Evolutionary conservation across 176 grass and related monocot species (phyloP).

Genomic region (Neostapfia colusana): DNA sequence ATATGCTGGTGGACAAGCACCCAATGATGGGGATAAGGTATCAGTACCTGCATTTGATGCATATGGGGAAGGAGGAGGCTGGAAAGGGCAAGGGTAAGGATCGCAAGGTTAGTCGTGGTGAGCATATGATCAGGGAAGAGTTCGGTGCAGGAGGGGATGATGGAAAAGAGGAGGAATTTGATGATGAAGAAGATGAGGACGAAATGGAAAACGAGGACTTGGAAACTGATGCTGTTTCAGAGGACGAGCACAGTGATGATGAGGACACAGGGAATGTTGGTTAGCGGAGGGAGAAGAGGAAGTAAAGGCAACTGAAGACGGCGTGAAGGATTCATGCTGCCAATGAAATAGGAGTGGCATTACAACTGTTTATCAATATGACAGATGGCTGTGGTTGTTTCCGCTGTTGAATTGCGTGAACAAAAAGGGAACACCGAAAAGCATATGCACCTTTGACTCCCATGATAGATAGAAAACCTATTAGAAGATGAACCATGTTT

Average conservation of each 20-base stretch:
- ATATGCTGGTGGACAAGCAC: conserved; percentile 79
- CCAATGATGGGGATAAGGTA: conserved; percentile 87
- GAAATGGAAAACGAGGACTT: conserved; percentile 33
- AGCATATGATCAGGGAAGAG: conserved; percentile 15
- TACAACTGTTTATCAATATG: background rate
- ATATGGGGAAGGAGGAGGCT: conserved; percentile 59
- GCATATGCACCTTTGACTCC: conserved; percentile 18
- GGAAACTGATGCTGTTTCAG: conserved; percentile 37
- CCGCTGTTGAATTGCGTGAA: background rate
- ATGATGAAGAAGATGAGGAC: conserved; percentile 47
- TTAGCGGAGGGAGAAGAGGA: background rate
- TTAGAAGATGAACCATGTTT: conserved; percentile 28
- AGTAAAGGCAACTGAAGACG: conserved; percentile 11
- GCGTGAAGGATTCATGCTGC: background rate
- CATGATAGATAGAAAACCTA: conserved; percentile 29
- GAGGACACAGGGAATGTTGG: conserved; percentile 34
- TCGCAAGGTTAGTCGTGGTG: conserved; percentile 20
- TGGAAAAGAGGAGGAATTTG: conserved; percentile 36
- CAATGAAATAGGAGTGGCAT: background rate
- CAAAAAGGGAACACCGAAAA: background rate
- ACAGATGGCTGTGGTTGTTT: background rate
- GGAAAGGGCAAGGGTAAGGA: conserved; percentile 47
- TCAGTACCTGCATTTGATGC: conserved; percentile 91
- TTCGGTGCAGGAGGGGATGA: conserved; percentile 38
- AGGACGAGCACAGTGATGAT: conserved; percentile 59